phyloP scores from a whole-genome alignment of 257 asterid genomes.

The Primulina huaijiensis region DNA sequence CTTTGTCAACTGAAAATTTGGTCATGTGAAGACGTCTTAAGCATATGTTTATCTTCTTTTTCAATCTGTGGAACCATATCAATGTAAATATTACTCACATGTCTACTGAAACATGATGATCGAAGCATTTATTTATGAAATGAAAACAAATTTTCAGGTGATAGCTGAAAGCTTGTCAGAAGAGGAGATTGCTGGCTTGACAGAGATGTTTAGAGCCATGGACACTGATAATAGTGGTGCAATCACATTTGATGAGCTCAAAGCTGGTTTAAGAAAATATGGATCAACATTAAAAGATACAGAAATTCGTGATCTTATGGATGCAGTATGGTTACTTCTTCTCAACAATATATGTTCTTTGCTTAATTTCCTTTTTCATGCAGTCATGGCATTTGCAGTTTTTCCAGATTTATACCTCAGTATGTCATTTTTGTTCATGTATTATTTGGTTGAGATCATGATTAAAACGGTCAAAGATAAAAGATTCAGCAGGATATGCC shows the following conservation, averaged over 20 bases:
- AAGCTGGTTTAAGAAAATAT: conserved; percentile 84
- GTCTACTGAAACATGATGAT: conserved; percentile 7
- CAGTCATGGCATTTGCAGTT: background rate
- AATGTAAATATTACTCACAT: conserved; percentile 10
- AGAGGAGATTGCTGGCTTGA: conserved; percentile 92
- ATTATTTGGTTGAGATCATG: background rate
- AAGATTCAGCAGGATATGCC: background rate
- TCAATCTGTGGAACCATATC: background rate
- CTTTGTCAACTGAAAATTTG: conserved; percentile 11
- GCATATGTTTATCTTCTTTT: conserved; percentile 10
- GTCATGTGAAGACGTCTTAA: conserved; percentile 15
- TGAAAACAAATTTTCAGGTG: conserved; percentile 49
- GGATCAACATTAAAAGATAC: conserved; percentile 85
- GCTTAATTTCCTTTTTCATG: conserved; percentile 3
- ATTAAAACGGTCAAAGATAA: background rate
- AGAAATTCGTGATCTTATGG: conserved; percentile 93
- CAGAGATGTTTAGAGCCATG: conserved; percentile 89
- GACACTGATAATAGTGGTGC: conserved; percentile 94
- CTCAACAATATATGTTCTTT: conserved; percentile 6
- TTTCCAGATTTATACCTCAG: background rate
- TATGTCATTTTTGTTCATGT: conserved; percentile 5
- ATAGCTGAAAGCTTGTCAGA: conserved; percentile 95
- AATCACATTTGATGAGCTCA: conserved; percentile 90
- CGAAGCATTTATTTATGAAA: conserved; percentile 8
- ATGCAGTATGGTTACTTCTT: conserved; percentile 56